Conservation (phyloP, 768 basidiomycete species). For the Podaxis sp. region DNA sequence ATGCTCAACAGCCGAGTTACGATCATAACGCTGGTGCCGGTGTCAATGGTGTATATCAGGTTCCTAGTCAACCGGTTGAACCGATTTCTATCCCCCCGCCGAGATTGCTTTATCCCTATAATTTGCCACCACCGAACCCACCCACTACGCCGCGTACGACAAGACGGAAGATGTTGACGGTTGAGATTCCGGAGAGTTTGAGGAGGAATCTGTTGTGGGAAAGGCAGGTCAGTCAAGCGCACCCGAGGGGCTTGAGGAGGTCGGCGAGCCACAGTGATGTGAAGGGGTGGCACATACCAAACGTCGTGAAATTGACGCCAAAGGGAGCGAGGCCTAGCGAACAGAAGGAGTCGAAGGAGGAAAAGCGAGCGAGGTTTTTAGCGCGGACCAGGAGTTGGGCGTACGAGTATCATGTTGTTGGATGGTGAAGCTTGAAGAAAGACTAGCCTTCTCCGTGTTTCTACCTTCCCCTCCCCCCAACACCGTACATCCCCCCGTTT, state of each 20-base stretch:
- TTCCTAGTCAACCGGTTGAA: constrained; percentile 16
- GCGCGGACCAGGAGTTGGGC: constrained; percentile 68
- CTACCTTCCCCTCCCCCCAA: constrained; percentile 10
- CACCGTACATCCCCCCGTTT: neutral
- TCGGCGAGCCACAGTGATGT: constrained; percentile 29
- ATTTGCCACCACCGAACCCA: constrained; percentile 59
- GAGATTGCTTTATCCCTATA: constrained; percentile 59
- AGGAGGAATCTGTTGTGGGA: constrained; percentile 82
- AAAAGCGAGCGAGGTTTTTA: constrained; percentile 42
- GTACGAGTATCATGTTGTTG: constrained; percentile 62
- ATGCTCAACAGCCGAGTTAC: constrained; percentile 11
- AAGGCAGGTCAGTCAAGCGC: constrained; percentile 59
- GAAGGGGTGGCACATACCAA: constrained; percentile 32
- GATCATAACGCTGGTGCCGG: constrained; percentile 18
- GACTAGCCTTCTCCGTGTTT: neutral
- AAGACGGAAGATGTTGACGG: constrained; percentile 77
- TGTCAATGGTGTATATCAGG: constrained; percentile 9
- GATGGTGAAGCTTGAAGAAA: constrained; percentile 44
- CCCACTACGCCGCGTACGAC: constrained; percentile 87
- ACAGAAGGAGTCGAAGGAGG: constrained; percentile 32
- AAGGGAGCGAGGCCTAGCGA: constrained; percentile 27
- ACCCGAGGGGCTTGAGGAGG: constrained; percentile 36
- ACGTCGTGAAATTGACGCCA: constrained; percentile 39
- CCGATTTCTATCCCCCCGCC: constrained; percentile 50
- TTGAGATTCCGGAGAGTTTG: constrained; percentile 83